phyloP scores from a whole-genome alignment of 371 early-diverging fungal genomes.

The Chytridium lagenaria region DNA sequence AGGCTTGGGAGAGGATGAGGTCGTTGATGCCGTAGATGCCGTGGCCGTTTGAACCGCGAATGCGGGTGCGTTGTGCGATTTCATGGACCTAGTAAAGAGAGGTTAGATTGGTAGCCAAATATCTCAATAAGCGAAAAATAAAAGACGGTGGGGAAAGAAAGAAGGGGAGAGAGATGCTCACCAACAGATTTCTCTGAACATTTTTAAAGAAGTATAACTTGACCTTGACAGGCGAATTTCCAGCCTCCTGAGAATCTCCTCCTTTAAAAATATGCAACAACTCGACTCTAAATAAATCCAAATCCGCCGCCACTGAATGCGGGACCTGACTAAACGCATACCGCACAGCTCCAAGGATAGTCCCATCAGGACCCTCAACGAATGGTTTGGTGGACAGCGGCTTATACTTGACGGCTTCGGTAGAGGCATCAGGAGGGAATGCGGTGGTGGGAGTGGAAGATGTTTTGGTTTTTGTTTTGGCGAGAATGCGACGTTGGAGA shows the following conservation, averaged over 20 bases:
- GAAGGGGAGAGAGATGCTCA: background rate
- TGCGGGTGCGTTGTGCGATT: slow-evolving; percentile 30
- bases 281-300: background rate
- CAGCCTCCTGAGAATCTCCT: background rate
- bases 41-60: background rate
- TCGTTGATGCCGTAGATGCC: slow-evolving; percentile 34
- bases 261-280: background rate
- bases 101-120: background rate
- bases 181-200: background rate
- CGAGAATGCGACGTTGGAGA: background rate
- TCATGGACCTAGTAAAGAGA: slow-evolving; percentile 20
- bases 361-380: background rate
- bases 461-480: background rate
- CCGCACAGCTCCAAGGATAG: background rate
- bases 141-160: background rate
- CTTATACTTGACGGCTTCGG: background rate
- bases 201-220: background rate
- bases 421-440: background rate
- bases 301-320: background rate
- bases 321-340: background rate
- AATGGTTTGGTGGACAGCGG: background rate
- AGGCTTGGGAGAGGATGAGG: slow-evolving; percentile 35
- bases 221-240: background rate
- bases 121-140: background rate
- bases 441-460: background rate